A percentile compares a stretch with the other conserved stretches of the same genome.
Evolutionary conservation across 192 early-diverging fungal species (phyloP).

Genomic region (Backusella tuberculispora): DNA sequence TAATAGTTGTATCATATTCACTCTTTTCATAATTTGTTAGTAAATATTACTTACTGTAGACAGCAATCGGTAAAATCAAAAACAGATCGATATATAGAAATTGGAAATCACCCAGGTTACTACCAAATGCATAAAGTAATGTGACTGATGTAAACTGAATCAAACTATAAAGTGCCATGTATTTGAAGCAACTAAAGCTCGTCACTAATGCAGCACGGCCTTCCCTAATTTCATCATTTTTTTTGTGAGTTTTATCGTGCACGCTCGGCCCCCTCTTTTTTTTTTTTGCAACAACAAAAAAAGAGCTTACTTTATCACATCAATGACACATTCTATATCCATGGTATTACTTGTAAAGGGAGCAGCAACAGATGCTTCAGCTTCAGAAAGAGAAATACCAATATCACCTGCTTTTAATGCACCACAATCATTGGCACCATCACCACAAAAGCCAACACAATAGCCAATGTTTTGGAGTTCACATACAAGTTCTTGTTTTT

Average conservation of each 20-base stretch:
- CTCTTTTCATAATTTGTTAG: not conserved
- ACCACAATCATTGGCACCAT: slow-evolving; percentile 98
- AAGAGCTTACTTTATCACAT: slow-evolving; percentile 70
- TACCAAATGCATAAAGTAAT: slow-evolving; percentile 85
- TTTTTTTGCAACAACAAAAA: not conserved
- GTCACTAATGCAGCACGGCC: slow-evolving; percentile 96
- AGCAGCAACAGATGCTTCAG: slow-evolving; percentile 97
- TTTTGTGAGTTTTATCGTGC: not conserved
- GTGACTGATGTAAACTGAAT: slow-evolving; percentile 97
- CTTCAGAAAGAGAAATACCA: slow-evolving; percentile 94
- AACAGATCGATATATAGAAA: slow-evolving; percentile 95
- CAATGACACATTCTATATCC: slow-evolving; percentile 91
- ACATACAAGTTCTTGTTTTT: slow-evolving; percentile 94
- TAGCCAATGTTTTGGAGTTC: slow-evolving; percentile 89
- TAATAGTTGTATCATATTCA: not conserved
- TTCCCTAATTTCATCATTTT: slow-evolving; percentile 56
- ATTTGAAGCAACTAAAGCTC: slow-evolving; percentile 98
- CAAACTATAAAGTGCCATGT: slow-evolving; percentile 96
- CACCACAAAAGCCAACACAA: slow-evolving; percentile 98
- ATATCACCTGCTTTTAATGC: slow-evolving; percentile 96
- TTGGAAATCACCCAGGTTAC: slow-evolving; percentile 93
- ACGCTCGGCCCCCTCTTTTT: too few relatives aligned
- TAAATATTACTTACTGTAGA: slow-evolving; percentile 58
- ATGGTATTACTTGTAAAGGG: slow-evolving; percentile 92
- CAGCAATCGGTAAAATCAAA: slow-evolving; percentile 86